Evolutionary conservation across 2,329 filamentous ascomycete genomes (phyloP), one percentile per base, ranked within the genome.

Genomic region (Cladosporium austrohemisphaericum): DNA sequence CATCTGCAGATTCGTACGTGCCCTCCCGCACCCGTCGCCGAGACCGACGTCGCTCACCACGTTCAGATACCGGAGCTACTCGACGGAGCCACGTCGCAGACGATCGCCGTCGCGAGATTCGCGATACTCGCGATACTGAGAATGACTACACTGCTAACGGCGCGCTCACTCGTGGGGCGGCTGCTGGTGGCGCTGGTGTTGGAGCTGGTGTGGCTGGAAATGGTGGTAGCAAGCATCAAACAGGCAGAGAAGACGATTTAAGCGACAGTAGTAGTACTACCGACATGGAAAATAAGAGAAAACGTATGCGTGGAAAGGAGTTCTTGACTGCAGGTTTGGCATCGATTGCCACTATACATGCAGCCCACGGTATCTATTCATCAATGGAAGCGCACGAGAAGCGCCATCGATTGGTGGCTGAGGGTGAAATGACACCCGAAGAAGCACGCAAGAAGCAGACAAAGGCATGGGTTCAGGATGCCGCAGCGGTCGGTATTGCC

Each of bases 301-400:
- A 82, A 68, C 83, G 84, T 63, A 75, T 84, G 71, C 76, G 76
- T 71, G 78, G 80, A 66, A 84, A 84, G 68, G 79, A 84, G 72
- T 66, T 84, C 60, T 64, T 85, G 55, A 84, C 81, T 56, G 78
- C 81, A 48, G 81, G 83, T 55, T 70, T 86, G 51, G 83, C 83
- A 47, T 82, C 80, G 50, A 77, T 86, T 52, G 83, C 83, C 29
- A 85, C 83, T 22, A 84, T 86, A 54, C 82, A 86, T 67, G 83
- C 83, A 19, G 83, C 80, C 11, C 81, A 86, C 63, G 77, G 75
- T 53, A 73, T 86, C 48, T 82, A 84, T 66, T 73, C 76, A 55
- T 79, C 77, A 59, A 76, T 84, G 70, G 79, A 83, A 57, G 81
- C 81, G 52, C 77, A 81, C 50, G 77, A 85, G 55, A 76, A 80